phyloP scores from a whole-genome alignment of 306 rosid genomes.

The Medicago lupulina region DNA sequence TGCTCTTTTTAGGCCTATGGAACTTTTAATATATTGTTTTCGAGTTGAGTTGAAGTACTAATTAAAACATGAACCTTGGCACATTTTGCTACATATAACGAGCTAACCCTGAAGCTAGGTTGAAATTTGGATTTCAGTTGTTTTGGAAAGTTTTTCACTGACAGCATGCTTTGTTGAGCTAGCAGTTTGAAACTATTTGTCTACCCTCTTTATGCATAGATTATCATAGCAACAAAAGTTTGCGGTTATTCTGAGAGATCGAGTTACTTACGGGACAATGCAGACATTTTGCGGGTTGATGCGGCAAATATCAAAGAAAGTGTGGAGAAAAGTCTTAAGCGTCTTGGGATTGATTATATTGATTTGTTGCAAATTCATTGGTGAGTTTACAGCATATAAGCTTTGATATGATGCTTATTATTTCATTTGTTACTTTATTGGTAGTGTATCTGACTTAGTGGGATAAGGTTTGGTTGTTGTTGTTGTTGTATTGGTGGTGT shows the following conservation, averaged over 20 bases:
- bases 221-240: constrained; percentile 82
- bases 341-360: constrained; percentile 91
- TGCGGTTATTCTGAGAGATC: constrained; percentile 81
- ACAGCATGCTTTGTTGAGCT: constrained; percentile 20
- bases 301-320: constrained; percentile 83
- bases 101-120: constrained; percentile 1
- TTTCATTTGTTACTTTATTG: no score
- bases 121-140: constrained; percentile 32
- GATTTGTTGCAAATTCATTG: constrained; percentile 96
- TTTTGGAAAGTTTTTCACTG: constrained; percentile 8
- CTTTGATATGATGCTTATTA: no score
- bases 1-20: no score
- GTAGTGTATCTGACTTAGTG: no score
- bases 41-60: no score
- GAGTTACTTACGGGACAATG: constrained; percentile 71
- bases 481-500: constrained; percentile 3
- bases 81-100: not conserved
- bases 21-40: no score
- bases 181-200: constrained; percentile 31
- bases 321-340: constrained; percentile 93
- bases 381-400: constrained; percentile 51
- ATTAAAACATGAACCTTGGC: no score
- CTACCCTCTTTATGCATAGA: constrained; percentile 48
- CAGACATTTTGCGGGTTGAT: constrained; percentile 74
- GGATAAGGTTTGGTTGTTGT: no score